Evolutionary conservation across 768 basidiomycete species (phyloP).

Genomic region (Hydnum rufescens): DNA sequence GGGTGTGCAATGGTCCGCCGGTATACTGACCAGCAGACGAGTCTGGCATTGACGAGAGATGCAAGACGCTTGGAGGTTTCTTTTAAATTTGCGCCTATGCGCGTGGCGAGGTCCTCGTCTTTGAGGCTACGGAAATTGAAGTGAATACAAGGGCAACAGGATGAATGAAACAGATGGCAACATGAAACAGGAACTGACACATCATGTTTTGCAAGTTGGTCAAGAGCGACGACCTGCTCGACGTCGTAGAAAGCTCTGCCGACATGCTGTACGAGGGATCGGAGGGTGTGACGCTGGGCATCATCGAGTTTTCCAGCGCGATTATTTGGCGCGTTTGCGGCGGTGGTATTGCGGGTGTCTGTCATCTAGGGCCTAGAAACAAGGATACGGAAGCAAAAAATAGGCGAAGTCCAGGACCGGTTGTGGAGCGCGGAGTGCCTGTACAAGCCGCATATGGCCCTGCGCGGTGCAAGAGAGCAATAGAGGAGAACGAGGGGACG

Average conservation of each 20-base stretch:
- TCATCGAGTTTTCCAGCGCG: not conserved
- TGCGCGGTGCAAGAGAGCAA: no score
- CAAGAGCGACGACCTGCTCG: conserved; percentile 77
- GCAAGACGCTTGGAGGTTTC: conserved; percentile 82
- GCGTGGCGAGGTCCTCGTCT: conserved; percentile 82
- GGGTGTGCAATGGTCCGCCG: not conserved
- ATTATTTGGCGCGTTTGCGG: not conserved
- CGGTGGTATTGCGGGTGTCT: no score
- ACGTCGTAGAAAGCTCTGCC: conserved; percentile 89
- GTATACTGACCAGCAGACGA: conserved; percentile 51
- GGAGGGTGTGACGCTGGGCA: conserved; percentile 21
- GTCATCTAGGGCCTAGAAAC: no score
- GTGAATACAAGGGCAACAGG: not conserved
- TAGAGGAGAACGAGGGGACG: no score
- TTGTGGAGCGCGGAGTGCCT: no score
- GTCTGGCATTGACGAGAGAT: conserved; percentile 52
- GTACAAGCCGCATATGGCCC: no score
- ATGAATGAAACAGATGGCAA: conserved; percentile 13
- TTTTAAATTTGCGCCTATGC: conserved; percentile 76
- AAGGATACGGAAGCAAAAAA: no score
- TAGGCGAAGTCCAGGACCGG: no score
- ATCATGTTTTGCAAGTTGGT: conserved; percentile 79
- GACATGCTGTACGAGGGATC: conserved; percentile 81
- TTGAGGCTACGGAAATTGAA: conserved; percentile 39
- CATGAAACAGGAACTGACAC: conserved; percentile 50